These are phyloP conservation scores for Ceratobasidium sp. DNA, from an alignment of 1,284 basidiomycete genomes.

Conservation along the genomic window DNA sequence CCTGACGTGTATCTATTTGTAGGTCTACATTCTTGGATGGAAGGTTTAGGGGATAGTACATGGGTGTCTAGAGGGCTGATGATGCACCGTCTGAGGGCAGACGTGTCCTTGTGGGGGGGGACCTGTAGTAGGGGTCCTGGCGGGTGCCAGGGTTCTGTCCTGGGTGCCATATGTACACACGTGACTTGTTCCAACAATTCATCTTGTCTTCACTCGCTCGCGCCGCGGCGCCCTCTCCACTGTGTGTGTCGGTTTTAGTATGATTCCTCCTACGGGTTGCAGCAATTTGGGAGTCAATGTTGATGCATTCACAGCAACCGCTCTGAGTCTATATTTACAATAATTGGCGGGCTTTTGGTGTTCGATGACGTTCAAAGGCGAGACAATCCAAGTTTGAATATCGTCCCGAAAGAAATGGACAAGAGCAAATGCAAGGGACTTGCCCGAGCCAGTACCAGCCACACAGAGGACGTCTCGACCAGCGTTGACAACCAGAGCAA, in stretches of 20 bases:
- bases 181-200: background rate
- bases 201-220: background rate
- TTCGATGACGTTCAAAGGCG: background rate
- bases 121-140: slow-evolving; percentile 10
- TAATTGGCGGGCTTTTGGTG: background rate
- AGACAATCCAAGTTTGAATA: too few species aligned
- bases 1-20: too few species aligned
- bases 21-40: background rate
- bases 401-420: too few species aligned
- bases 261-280: too few species aligned
- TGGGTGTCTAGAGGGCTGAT: background rate
- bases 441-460: background rate
- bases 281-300: background rate
- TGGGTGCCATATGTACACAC: background rate
- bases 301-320: background rate
- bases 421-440: too few species aligned
- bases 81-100: background rate
- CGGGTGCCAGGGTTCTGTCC: background rate
- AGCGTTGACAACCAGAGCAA: background rate
- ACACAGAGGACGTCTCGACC: background rate
- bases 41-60: background rate
- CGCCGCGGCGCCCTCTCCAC: slow-evolving; percentile 1
- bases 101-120: background rate
- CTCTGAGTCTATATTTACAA: background rate
- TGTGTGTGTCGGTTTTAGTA: too few species aligned